phyloP scores from a whole-genome alignment of 2,329 filamentous ascomycete genomes.

The Penicillium sp. region DNA sequence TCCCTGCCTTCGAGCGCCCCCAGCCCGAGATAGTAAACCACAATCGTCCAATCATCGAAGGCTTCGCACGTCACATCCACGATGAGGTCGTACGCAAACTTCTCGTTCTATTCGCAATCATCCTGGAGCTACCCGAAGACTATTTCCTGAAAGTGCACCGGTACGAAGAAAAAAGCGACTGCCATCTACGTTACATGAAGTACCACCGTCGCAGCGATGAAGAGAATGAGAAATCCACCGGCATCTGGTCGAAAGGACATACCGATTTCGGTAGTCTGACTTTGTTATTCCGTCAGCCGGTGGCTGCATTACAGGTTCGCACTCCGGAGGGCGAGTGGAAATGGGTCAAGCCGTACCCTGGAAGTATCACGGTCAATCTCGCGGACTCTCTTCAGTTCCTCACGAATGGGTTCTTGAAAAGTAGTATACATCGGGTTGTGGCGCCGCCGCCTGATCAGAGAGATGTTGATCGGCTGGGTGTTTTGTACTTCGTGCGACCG shows the following conservation, averaged over 20 bases:
- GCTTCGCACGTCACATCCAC: constrained; percentile 18
- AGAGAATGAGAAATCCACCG: constrained; percentile 49
- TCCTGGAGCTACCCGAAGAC: constrained; percentile 49
- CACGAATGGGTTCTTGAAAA: constrained; percentile 53
- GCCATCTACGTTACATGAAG: constrained; percentile 65
- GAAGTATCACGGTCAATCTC: constrained; percentile 53
- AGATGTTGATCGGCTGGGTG: constrained; percentile 39
- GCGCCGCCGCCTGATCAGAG: constrained; percentile 49
- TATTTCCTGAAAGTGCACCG: constrained; percentile 58
- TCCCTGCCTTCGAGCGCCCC: constrained; percentile 9
- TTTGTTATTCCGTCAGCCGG: constrained; percentile 60
- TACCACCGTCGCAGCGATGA: constrained; percentile 54
- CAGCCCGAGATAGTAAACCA: constrained; percentile 12
- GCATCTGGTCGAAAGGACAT: constrained; percentile 53
- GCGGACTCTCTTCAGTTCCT: constrained; percentile 52
- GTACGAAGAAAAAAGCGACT: constrained; percentile 61
- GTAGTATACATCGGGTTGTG: constrained; percentile 49
- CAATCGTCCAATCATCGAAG: constrained; percentile 11
- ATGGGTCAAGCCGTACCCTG: constrained; percentile 50
- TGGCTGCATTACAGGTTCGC: constrained; percentile 60
- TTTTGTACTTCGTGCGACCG: constrained; percentile 51
- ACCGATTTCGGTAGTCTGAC: constrained; percentile 61
- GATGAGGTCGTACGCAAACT: constrained; percentile 15
- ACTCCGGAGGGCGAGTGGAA: constrained; percentile 53
- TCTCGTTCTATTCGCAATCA: constrained; percentile 46